These are phyloP conservation scores for Fusarium buxicola DNA, from an alignment of 2,329 filamentous ascomycete species.

Conservation along the genomic window DNA sequence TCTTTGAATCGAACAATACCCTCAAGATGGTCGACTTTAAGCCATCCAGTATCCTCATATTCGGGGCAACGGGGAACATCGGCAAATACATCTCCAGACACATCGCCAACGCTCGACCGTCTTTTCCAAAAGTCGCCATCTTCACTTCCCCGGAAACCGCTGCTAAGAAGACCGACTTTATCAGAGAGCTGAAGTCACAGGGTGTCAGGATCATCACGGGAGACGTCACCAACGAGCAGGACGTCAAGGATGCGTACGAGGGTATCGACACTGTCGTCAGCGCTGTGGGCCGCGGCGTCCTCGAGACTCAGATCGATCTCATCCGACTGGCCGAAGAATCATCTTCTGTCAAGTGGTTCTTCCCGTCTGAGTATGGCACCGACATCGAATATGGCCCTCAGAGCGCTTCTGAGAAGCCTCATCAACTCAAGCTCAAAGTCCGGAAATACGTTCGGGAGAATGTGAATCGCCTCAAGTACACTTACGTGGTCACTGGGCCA, in stretches of 20 bases:
- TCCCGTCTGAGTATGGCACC: conserved; percentile 75
- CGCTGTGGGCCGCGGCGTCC: conserved; percentile 71
- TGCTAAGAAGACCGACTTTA: conserved; percentile 31
- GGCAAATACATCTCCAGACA: conserved; percentile 55
- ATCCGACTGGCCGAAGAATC: conserved; percentile 68
- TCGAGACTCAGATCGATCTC: conserved; percentile 71
- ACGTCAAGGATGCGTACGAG: conserved; percentile 69
- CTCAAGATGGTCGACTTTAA: conserved; percentile 37
- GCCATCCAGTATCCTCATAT: conserved; percentile 38
- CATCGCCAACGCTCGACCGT: conserved; percentile 51
- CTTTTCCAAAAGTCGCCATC: conserved; percentile 51
- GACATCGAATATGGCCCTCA: conserved; percentile 71
- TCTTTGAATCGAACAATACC: too few relatives aligned
- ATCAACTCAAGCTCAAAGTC: conserved; percentile 78
- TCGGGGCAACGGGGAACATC: conserved; percentile 58
- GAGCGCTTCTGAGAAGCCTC: conserved; percentile 71
- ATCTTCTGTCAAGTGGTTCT: conserved; percentile 69
- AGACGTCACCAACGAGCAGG: conserved; percentile 52
- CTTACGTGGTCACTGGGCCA: conserved; percentile 77
- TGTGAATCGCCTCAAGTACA: conserved; percentile 67
- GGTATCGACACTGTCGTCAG: conserved; percentile 74
- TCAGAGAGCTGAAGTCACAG: conserved; percentile 39
- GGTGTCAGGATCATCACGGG: conserved; percentile 44
- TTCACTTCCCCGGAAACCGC: conserved; percentile 46
- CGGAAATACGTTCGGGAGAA: conserved; percentile 67